Base-by-base conservation (phyloP, 2,329 filamentous ascomycete species). In the Bipolaris victoriae region DNA sequence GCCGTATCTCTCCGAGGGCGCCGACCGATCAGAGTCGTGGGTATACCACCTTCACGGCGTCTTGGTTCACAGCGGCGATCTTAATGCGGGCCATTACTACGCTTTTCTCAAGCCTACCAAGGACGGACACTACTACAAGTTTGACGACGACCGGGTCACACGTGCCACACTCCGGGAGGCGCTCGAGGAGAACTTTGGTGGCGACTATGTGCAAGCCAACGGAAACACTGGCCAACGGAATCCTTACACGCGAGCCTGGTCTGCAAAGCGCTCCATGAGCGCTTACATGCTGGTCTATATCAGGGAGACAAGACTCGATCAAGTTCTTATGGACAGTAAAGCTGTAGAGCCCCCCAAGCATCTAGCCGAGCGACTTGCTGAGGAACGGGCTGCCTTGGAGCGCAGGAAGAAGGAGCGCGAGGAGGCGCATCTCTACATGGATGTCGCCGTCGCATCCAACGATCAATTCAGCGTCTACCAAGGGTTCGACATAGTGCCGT, bases 241-340 rank as follows among this genome's bases (percentile, higher is more conserved):
- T 66, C 87, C 86, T 1, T 89, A 88, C 68, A 86, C 86, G 9
- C 79, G 86, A 37, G 84, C 84, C 18, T 82, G 85, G 75, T 88
- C 86, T 2, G 83, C 85, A 3, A 89, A 89, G 69, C 81, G 86
- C 45, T 88, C 86, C 2, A 89, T 88, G 84, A 99, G 93, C 75
- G 96, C 95, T 5, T 99, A 99, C 82, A 99, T 99, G 95, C 79
- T 99, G 82, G 96, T 99, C 1, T 99, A 99, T 73, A 92, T 99
- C 64, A 89, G 95, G 44, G 91, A 97, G 74, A 90, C 89, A 49
- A 86, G 89, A 55, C 78, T 96, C n/a, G 90, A 97, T 70, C 84
- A 90, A 64, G 88, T 98, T 46, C 83, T 99, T 51, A 86, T 89
- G 40, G 86, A 88, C 0, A 90, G 95, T 36, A 84, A 85, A n/a